Percentiles rank a stretch among this genome's conserved stretches.
Conservation (phyloP, 2,329 filamentous ascomycete species). For the Coleophoma crateriformis region DNA sequence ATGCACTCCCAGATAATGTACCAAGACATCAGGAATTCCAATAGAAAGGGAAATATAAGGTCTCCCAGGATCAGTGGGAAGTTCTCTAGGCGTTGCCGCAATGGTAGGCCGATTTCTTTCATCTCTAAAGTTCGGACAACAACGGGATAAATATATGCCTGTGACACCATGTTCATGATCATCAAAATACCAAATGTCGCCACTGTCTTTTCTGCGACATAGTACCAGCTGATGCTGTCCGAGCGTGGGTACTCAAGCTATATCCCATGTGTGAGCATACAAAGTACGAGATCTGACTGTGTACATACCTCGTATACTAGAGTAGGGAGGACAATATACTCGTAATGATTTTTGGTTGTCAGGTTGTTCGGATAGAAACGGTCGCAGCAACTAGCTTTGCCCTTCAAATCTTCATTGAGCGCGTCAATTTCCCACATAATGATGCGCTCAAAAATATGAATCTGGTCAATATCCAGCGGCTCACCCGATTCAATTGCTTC, state of each 20-base stretch:
- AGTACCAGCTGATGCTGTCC: conserved; percentile 65
- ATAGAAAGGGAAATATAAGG: conserved; percentile 71
- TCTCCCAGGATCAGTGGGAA: conserved; percentile 75
- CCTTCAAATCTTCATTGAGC: conserved; percentile 55
- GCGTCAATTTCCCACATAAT: conserved; percentile 56
- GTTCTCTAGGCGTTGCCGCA: conserved; percentile 54
- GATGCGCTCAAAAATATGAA: conserved; percentile 57
- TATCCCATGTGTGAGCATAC: no score
- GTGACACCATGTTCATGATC: conserved; percentile 74
- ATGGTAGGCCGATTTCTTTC: conserved; percentile 59
- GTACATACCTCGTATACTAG: conserved; percentile 59
- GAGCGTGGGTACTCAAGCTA: conserved; percentile 66
- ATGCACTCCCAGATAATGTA: conserved; percentile 78
- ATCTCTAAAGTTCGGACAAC: conserved; percentile 61
- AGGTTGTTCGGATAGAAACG: conserved; percentile 65
- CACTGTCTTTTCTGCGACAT: conserved; percentile 65
- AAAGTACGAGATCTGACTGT: no score
- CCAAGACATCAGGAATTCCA: conserved; percentile 69
- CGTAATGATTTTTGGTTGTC: conserved; percentile 57
- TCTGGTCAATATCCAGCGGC: conserved; percentile 56
- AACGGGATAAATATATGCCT: conserved; percentile 72
- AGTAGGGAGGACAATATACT: conserved; percentile 71
- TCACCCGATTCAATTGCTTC: conserved; percentile 54
- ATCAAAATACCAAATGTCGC: conserved; percentile 69
- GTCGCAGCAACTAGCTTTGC: conserved; percentile 44